A percentile compares a stretch with the other conserved stretches of the same genome.
These are phyloP conservation scores for Alternaria sp. DNA, from an alignment of 2,329 filamentous ascomycete species.

Conservation along the genomic window DNA sequence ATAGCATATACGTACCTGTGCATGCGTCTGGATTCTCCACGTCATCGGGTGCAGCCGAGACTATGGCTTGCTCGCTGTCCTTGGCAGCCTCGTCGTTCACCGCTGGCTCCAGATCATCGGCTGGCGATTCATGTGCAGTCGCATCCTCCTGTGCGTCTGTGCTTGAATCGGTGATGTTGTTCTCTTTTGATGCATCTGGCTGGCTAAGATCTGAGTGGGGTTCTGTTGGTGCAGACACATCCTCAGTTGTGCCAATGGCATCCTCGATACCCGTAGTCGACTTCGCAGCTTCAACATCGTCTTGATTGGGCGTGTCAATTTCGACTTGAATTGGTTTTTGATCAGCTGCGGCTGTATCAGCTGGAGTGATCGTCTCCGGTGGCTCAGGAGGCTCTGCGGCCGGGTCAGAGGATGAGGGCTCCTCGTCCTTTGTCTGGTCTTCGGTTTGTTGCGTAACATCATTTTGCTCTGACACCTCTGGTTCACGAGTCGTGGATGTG, in stretches of 20 bases:
- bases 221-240: slow-evolving; percentile 1
- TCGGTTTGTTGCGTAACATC: not conserved
- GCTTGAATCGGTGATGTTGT: not conserved
- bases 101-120: slow-evolving; percentile 3
- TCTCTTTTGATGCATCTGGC: not conserved
- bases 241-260: not conserved
- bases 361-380: not conserved
- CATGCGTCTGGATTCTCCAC: slow-evolving; percentile 10
- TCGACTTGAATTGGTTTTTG: not conserved
- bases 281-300: not conserved
- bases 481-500: not conserved
- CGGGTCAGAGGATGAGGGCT: not conserved
- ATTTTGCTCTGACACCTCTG: not conserved
- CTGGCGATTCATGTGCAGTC: slow-evolving; percentile 4
- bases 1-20: slow-evolving; percentile 31
- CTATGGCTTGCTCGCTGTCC: slow-evolving; percentile 7
- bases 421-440: not conserved
- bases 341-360: not conserved
- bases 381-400: not conserved
- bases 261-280: not conserved
- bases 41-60: slow-evolving; percentile 14
- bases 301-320: not conserved
- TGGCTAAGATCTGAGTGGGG: not conserved
- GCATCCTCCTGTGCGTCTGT: slow-evolving; percentile 10
- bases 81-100: slow-evolving; percentile 6